Evolutionary conservation across 2,329 filamentous ascomycete genomes (phyloP).

Genomic region (Fusarium sp.): DNA sequence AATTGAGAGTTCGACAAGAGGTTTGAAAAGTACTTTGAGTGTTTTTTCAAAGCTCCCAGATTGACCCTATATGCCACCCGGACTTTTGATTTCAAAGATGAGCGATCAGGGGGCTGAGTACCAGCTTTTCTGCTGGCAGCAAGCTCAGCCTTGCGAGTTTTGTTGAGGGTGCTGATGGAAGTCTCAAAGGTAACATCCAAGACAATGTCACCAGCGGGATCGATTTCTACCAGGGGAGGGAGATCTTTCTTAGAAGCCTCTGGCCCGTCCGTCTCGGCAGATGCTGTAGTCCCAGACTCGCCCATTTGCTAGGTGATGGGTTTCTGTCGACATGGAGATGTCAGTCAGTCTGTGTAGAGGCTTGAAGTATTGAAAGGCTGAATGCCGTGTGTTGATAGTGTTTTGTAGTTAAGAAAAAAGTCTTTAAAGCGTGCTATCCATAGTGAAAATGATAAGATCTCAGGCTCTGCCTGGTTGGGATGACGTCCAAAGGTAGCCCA

Average conservation of each 20-base stretch:
- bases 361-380: neutral
- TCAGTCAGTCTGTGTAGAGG: constrained; percentile 21
- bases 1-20: constrained; percentile 72
- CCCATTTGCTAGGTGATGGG: constrained; percentile 40
- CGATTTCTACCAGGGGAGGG: constrained; percentile 59
- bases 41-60: constrained; percentile 62
- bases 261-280: constrained; percentile 44
- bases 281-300: constrained; percentile 44
- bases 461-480: constrained; percentile 6
- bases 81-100: constrained; percentile 49
- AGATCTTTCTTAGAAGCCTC: constrained; percentile 42
- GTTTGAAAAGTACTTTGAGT: constrained; percentile 75
- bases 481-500: constrained; percentile 12
- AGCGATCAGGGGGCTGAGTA: constrained; percentile 38
- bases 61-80: constrained; percentile 68
- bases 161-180: constrained; percentile 59
- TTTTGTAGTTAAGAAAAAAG: constrained; percentile 7
- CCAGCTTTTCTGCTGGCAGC: constrained; percentile 44
- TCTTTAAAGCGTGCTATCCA: constrained; percentile 1
- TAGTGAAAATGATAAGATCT: constrained; percentile 25
- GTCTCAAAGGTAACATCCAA: constrained; percentile 73
- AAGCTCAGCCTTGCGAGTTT: constrained; percentile 52
- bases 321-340: constrained; percentile 40
- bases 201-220: constrained; percentile 68
- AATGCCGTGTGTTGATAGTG: constrained; percentile 3